Conservation (phyloP, 2,329 filamentous ascomycete genomes). For the Chaetomiaceae sp. region DNA sequence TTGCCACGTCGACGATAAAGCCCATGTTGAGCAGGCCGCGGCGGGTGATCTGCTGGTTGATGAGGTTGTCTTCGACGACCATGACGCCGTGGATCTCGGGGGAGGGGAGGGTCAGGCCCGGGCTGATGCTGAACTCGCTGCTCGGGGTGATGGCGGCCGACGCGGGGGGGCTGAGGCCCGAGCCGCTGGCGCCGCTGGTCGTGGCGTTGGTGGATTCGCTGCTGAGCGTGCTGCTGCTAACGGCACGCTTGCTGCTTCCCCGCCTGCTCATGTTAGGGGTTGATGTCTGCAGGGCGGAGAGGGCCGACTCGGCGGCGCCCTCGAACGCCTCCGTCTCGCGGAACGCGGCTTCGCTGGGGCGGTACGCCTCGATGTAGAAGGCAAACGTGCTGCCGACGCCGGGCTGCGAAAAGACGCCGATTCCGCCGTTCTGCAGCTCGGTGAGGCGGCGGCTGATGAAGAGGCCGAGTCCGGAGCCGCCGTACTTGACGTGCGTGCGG, state of each 20-base stretch:
- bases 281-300: conserved; percentile 16
- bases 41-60: conserved; percentile 54
- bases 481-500: conserved; percentile 72
- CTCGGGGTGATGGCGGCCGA: conserved; percentile 14
- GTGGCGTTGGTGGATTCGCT: conserved; percentile 7
- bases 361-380: conserved; percentile 63
- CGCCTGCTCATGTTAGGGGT: conserved; percentile 3
- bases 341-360: conserved; percentile 37
- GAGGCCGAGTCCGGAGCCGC: conserved; percentile 71
- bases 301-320: conserved; percentile 29
- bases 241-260: conserved; percentile 17
- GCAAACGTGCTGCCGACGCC: conserved; percentile 71
- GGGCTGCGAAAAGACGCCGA: conserved; percentile 65
- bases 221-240: conserved; percentile 14
- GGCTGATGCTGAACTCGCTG: conserved; percentile 12
- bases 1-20: conserved; percentile 49
- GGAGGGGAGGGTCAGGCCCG: not conserved
- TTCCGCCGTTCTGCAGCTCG: conserved; percentile 66
- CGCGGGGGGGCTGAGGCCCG: not conserved
- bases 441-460: conserved; percentile 78
- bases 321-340: conserved; percentile 37
- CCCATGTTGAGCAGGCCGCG: conserved; percentile 47
- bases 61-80: conserved; percentile 56
- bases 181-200: not conserved
- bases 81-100: conserved; percentile 40